These are phyloP conservation scores for Rubroshorea leprosula DNA, from an alignment of 345 rosid genomes.

Conservation along the genomic window DNA sequence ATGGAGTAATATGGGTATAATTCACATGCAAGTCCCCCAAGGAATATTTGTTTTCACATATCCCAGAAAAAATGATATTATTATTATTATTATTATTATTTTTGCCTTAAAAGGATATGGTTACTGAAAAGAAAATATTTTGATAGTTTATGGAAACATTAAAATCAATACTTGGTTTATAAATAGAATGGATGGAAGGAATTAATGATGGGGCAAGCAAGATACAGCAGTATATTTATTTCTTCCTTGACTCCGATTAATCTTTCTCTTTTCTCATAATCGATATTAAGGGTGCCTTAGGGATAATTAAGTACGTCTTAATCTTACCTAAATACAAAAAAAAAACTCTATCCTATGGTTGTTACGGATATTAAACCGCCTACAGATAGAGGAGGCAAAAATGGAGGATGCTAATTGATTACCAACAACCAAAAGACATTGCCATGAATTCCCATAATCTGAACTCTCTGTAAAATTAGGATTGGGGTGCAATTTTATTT, in stretches of 20 bases:
- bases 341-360: not conserved
- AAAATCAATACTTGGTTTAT: constrained; percentile 12
- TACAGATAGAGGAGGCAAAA: not conserved
- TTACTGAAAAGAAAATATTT: too few species aligned
- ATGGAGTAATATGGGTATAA: too few species aligned
- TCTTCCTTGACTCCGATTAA: constrained; percentile 8
- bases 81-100: too few species aligned
- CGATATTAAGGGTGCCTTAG: not conserved
- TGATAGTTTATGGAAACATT: too few species aligned
- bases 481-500: too few species aligned
- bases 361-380: not conserved
- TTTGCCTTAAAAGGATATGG: too few species aligned
- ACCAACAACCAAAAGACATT: not conserved
- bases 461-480: too few species aligned
- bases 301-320: not conserved
- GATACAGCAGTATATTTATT: not conserved
- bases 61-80: too few species aligned
- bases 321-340: not conserved
- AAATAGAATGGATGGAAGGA: not conserved
- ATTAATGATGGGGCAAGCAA: not conserved
- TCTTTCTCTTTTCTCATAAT: not conserved
- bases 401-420: not conserved
- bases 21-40: too few species aligned
- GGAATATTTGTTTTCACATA: too few species aligned
- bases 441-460: not conserved